A percentile compares a stretch with the other conserved stretches of the same genome.
These are phyloP conservation scores for Eimeria sp. DNA, from an alignment of 169 alveolate species.

Conservation along the genomic window DNA sequence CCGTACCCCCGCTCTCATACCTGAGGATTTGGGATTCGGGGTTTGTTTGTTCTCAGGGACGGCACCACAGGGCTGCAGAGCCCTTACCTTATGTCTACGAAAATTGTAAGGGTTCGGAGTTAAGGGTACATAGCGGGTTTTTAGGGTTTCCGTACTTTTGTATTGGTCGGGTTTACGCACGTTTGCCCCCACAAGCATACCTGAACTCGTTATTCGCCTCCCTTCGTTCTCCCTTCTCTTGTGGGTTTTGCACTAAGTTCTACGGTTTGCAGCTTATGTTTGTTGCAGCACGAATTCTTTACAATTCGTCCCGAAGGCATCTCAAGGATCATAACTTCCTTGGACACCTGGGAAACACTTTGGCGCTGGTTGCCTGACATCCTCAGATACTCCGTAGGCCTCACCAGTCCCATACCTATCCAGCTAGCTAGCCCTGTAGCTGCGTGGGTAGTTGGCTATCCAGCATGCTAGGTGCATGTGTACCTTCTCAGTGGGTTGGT, in stretches of 20 bases:
- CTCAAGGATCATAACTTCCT: conserved; percentile 32
- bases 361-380: conserved; percentile 71
- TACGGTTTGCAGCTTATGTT: neutral
- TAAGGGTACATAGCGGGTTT: neutral
- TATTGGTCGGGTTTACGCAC: neutral
- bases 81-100: conserved; percentile 67
- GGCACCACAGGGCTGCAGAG: conserved; percentile 55
- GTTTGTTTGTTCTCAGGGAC: conserved; percentile 1
- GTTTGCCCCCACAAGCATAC: no score
- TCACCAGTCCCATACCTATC: conserved; percentile 9
- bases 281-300: conserved; percentile 61
- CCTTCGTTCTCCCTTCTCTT: neutral
- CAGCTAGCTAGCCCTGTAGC: conserved; percentile 3
- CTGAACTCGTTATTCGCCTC: no score
- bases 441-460: neutral
- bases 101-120: conserved; percentile 27
- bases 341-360: conserved; percentile 45
- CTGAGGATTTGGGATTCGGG: neutral
- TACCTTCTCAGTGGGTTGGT: neutral
- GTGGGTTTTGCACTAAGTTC: neutral
- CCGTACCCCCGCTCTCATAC: neutral
- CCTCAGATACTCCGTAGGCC: conserved; percentile 33
- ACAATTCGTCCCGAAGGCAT: conserved; percentile 34
- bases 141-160: neutral
- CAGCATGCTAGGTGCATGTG: no score